Conservation (phyloP, 495 filamentous ascomycete genomes). For the Pyronema omphalodes region DNA sequence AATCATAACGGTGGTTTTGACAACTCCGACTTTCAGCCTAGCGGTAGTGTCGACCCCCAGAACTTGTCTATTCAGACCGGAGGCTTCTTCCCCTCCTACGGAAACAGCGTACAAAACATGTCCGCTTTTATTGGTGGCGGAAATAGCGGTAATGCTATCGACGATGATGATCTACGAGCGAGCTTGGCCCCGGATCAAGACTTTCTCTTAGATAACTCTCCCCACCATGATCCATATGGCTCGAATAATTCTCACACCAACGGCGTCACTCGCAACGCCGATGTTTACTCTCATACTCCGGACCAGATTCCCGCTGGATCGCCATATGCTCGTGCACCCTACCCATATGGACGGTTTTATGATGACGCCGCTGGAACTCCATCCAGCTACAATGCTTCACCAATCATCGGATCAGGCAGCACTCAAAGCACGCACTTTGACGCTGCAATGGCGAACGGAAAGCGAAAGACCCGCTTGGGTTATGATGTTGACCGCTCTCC, state of each 20-base stretch:
- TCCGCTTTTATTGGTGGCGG: slow-evolving; percentile 10
- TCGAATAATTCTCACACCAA: background rate
- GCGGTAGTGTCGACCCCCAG: slow-evolving; percentile 63
- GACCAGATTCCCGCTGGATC: slow-evolving; percentile 51
- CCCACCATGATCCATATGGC: slow-evolving; percentile 12
- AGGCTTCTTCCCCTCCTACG: slow-evolving; percentile 17
- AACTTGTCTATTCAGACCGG: slow-evolving; percentile 43
- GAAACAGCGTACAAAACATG: slow-evolving; percentile 4
- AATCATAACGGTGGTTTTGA: slow-evolving; percentile 46
- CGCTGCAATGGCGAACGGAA: slow-evolving; percentile 15
- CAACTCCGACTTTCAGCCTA: slow-evolving; percentile 28
- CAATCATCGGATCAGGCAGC: slow-evolving; percentile 21
- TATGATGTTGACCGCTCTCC: slow-evolving; percentile 20
- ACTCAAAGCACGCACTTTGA: slow-evolving; percentile 21
- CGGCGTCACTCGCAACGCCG: slow-evolving; percentile 6
- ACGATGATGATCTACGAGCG: slow-evolving; percentile 21
- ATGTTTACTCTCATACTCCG: slow-evolving; percentile 52
- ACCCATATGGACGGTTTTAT: slow-evolving; percentile 38
- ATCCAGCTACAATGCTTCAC: slow-evolving; percentile 23
- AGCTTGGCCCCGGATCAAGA: slow-evolving; percentile 12
- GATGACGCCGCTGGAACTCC: slow-evolving; percentile 20
- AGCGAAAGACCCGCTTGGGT: slow-evolving; percentile 16
- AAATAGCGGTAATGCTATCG: slow-evolving; percentile 8
- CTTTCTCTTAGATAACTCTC: slow-evolving; percentile 11
- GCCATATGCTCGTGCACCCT: slow-evolving; percentile 34